Evolutionary conservation across 1,139 yeast species (phyloP), one percentile per base, ranked within the genome.

Genomic region (Yamadazyma triangularis): DNA sequence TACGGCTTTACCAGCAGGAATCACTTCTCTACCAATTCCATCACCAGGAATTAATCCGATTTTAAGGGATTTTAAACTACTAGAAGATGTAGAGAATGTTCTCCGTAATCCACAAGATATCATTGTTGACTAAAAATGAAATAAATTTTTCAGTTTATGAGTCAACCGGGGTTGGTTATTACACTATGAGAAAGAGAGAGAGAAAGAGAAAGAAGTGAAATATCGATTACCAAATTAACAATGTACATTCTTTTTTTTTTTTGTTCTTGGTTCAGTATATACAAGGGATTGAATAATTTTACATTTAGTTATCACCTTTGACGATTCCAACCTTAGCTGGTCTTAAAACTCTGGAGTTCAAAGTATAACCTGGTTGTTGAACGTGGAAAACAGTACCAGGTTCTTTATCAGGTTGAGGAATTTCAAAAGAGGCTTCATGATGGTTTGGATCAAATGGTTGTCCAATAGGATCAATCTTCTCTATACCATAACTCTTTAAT

Each of bases 241-340:
- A n/a, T n/a, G n/a, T n/a, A n/a, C n/a, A n/a, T n/a, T n/a, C n/a
- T n/a, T n/a, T n/a, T n/a, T n/a, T n/a, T n/a, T n/a, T n/a, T n/a
- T n/a, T n/a, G n/a, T n/a, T n/a, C n/a, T n/a, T n/a, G n/a, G n/a
- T n/a, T n/a, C n/a, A n/a, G n/a, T n/a, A n/a, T n/a, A n/a, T n/a
- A n/a, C n/a, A n/a, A n/a, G n/a, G n/a, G n/a, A n/a, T n/a, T n/a
- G n/a, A n/a, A n/a, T n/a, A n/a, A n/a, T n/a, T n/a, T n/a, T n/a
- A n/a, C n/a, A n/a, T n/a, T n/a, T n/a, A n/a, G n/a, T n/a, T n/a
- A n/a, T 45, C 53, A 25, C 51, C 78, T 65, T 83, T 85, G 45
- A 88, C 96, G 52, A 89, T 77, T 48, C 97, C 96, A 46, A 89
- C 97, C 70, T 89, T 89, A 40, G 97, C 96, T 25, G 97, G 95